Percentiles rank a stretch among this genome's conserved stretches.
Evolutionary conservation across 306 rosid species (phyloP).

Genomic region (Bauhinia variegata): DNA sequence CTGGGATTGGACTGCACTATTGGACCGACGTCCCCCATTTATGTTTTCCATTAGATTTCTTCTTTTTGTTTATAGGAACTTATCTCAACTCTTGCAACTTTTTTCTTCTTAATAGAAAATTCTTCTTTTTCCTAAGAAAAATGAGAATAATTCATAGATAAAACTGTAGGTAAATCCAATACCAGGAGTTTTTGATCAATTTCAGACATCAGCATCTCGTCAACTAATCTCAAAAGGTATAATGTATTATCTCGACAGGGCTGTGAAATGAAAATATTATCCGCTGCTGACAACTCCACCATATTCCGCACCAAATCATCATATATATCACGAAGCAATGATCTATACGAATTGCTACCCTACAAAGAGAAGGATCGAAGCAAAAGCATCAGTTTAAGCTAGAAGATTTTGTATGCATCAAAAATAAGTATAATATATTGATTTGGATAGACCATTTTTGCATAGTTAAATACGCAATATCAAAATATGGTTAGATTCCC

Average conservation of each 20-base stretch:
- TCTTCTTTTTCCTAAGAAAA: slow-evolving; percentile 2
- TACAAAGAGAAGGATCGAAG: slow-evolving; percentile 43
- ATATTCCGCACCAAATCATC: slow-evolving; percentile 72
- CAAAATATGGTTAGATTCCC: slow-evolving; percentile 33
- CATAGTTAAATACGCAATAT: slow-evolving; percentile 29
- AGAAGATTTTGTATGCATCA: background rate
- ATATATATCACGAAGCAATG: slow-evolving; percentile 81
- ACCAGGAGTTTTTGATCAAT: slow-evolving; percentile 84
- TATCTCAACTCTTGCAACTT: slow-evolving; percentile 1
- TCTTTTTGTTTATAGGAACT: background rate
- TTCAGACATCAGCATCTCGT: slow-evolving; percentile 87
- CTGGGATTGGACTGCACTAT: slow-evolving; percentile 16
- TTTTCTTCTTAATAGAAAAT: background rate
- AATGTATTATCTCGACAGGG: slow-evolving; percentile 94
- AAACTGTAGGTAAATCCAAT: slow-evolving; percentile 42
- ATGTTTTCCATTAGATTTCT: background rate
- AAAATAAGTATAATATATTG: slow-evolving; percentile 24
- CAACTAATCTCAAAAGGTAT: slow-evolving; percentile 81
- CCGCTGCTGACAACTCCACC: slow-evolving; percentile 75
- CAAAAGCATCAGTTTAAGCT: slow-evolving; percentile 29
- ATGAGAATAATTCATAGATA: slow-evolving; percentile 3
- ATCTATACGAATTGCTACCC: slow-evolving; percentile 57
- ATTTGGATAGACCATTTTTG: slow-evolving; percentile 27
- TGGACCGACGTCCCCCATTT: background rate
- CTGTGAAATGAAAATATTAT: slow-evolving; percentile 74